These are phyloP conservation scores for Smittium mucronatum DNA, from an alignment of 371 early-diverging fungal genomes.

Conservation along the genomic window DNA sequence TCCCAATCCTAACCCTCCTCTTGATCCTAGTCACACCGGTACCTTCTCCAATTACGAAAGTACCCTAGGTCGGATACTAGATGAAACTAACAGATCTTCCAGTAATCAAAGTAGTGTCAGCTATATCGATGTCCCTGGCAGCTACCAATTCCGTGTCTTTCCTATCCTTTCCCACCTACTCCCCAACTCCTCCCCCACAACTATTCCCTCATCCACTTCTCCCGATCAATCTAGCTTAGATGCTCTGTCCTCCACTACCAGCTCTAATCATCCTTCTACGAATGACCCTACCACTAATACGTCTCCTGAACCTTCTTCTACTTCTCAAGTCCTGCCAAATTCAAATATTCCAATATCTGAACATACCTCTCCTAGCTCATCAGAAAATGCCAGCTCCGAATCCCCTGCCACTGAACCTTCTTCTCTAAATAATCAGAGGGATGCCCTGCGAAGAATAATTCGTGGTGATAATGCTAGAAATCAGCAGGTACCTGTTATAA, in stretches of 20 bases:
- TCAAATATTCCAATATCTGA: not conserved
- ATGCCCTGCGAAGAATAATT: constrained; percentile 10
- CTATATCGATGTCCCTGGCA: constrained; percentile 11
- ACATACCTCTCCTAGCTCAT: not conserved
- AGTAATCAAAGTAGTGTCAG: not conserved
- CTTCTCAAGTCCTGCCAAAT: too few relatives aligned
- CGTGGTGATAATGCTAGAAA: constrained; percentile 5
- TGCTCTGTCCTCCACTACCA: not conserved
- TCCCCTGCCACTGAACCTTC: not conserved
- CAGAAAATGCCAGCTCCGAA: not conserved
- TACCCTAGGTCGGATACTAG: not conserved
- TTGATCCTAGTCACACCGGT: not conserved
- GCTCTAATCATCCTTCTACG: not conserved
- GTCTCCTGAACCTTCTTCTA: not conserved
- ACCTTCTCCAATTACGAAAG: not conserved
- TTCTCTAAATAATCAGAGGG: not conserved
- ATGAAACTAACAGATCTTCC: not conserved
- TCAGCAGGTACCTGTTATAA: constrained; percentile 8
- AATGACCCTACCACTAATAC: not conserved
- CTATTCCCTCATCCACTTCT: not conserved
- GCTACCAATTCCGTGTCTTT: constrained; percentile 11
- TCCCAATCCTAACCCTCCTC: not conserved
- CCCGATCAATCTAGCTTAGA: not conserved
- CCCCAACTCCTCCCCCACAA: not conserved
- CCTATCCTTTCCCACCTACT: not conserved